Evolutionary conservation across 1,284 basidiomycete genomes (phyloP), one percentile per base, ranked within the genome.

Genomic region (Ceratobasidium sp.): DNA sequence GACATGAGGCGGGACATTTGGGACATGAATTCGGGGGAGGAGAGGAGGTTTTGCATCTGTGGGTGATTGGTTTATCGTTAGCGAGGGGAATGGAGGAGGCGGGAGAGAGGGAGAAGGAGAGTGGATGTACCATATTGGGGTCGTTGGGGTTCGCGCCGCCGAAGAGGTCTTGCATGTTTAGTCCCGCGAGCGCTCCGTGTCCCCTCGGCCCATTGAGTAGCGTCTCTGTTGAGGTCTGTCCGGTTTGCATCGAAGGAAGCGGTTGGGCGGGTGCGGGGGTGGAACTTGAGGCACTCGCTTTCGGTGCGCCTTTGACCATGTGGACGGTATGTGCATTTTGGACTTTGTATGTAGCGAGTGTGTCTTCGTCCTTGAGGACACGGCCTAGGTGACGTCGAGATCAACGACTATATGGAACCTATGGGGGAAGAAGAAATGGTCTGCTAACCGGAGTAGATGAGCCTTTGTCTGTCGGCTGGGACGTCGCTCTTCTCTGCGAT

Each of bases 371-470:
- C 89, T 97, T 83, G 47, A 82, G 76, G 7, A 85, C 83, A 76
- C 84, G 83, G 69, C 85, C 83, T 84, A 76, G 15, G 36, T 36
- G 57, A 47, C 31, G 53, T 50, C 65, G 66, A 51, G 51, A 72
- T 51, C 41, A 44, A 64, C n/a, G 36, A n/a, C 50, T n/a, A 24
- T 67, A 60, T 50, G 29, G 54, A 47, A 27, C 56, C 69, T 56
- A 74, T 50, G 41, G 57, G 48, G 24, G 57, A 76, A 69, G 56
- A 47, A 48, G n/a, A 82, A n/a, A n/a, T n/a, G n/a, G n/a, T n/a
- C n/a, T n/a, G n/a, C 89, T 64, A 75, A 92, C 94, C 95, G 60
- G 93, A 94, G 82, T 96, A 97, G 76, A 97, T 97, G 75, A 96
- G 84, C 50, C 95, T 84, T 82, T 96, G 95, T 69, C 93, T 85